Percentiles rank a stretch among this genome's conserved stretches.
phyloP scores from a whole-genome alignment of 441 rosid genomes.

The Corymbia calophylla region DNA sequence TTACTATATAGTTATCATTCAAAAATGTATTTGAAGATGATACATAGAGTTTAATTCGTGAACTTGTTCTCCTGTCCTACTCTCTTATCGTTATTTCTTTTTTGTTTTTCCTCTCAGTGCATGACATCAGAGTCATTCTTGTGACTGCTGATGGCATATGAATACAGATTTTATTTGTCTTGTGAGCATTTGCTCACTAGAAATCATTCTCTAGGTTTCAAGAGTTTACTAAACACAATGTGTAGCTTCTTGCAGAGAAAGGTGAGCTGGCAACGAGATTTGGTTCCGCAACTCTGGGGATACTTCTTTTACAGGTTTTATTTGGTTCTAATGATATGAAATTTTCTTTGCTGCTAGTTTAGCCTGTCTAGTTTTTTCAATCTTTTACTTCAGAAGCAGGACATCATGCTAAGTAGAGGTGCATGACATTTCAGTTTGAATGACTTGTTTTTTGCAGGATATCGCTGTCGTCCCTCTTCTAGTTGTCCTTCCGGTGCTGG shows the following conservation, averaged over 20 bases:
- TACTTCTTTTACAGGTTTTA: slow-evolving; percentile 92
- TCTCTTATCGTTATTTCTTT: background rate
- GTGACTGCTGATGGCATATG: background rate
- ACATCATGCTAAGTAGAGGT: slow-evolving; percentile 8
- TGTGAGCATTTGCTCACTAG: background rate
- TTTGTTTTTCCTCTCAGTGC: background rate
- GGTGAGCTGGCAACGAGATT: slow-evolving; percentile 98
- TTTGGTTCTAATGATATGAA: background rate
- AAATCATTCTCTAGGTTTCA: background rate
- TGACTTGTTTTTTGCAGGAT: slow-evolving; percentile 53
- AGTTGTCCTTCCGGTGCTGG: slow-evolving; percentile 88
- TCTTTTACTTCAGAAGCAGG: background rate
- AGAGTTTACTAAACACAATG: slow-evolving; percentile 30
- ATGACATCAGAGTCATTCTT: background rate
- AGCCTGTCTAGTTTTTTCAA: background rate
- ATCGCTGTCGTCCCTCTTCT: slow-evolving; percentile 95
- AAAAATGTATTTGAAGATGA: background rate
- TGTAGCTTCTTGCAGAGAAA: slow-evolving; percentile 96
- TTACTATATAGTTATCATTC: background rate
- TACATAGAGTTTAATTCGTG: background rate
- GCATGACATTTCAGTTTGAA: slow-evolving; percentile 11
- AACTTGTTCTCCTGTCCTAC: background rate
- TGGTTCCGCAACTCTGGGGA: slow-evolving; percentile 97
- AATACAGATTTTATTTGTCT: background rate
- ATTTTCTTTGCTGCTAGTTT: slow-evolving; percentile 9